Base-by-base conservation (phyloP, 2,329 filamentous ascomycete genomes). In the Ceratocystis eucalypticola region DNA sequence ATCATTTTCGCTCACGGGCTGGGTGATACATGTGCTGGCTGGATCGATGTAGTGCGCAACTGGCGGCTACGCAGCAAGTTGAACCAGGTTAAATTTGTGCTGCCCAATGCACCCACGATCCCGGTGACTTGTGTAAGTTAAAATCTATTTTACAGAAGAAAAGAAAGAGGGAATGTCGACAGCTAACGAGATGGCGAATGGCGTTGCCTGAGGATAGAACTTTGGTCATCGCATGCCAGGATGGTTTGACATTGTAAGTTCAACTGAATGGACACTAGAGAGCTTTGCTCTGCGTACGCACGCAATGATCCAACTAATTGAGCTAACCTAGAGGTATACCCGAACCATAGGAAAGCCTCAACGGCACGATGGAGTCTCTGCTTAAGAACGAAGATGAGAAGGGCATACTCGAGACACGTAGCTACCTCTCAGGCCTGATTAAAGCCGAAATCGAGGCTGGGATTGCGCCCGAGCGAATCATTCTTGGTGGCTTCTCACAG, bases 1-100 rank as follows among this genome's bases (percentile, higher is more conserved):
- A 88, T 97, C 72, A 97, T 99, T 72, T 91, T 96, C 76, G 82
- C 89, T 64, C 94, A 99, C 75, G 94, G 94, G 15, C 80, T 99
- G 48, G 94, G 94, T 69, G 94, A 97, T 74, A 88, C 81, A 37
- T 89, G 88, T 55, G 80, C 84, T 70, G 89, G 89, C 71, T 93
- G 89, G 92, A 82, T 88, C 57, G 85, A 84, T 67, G 83, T 94
- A 22, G 91, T 94, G 41, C 87, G 96, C 79, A 91, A 93, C 76
- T 96, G 88, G 88, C 86, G 91, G 66, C 82, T 87, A 44, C 83
- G 89, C 64, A 83, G 85, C 75, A 87, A 87, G 73, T 90, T 97
- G 70, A 84, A 91, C 67, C 88, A 96, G 76, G 89, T 96, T 74
- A 88, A 93, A 74, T 97, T 97, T 76, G 84, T 99, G 73, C 87